phyloP scores from a whole-genome alignment of 257 asterid species.

The Solanum lycopersicoides region DNA sequence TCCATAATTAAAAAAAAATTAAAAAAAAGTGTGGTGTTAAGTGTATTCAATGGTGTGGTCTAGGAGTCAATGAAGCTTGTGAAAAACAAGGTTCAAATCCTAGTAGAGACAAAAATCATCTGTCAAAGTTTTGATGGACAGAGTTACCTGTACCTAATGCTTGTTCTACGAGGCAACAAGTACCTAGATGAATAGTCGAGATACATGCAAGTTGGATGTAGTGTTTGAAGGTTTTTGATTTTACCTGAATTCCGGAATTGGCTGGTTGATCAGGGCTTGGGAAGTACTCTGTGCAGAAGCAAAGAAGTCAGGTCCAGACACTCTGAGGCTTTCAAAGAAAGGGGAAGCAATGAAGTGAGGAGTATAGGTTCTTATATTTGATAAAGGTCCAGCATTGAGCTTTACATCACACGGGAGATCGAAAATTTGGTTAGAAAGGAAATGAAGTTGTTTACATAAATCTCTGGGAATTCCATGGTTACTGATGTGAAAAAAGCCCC shows the following conservation, averaged over 20 bases:
- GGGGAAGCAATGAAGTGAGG: conserved; percentile 76
- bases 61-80: background rate
- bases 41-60: background rate
- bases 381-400: conserved; percentile 46
- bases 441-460: conserved; percentile 28
- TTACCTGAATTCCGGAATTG: conserved; percentile 42
- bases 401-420: conserved; percentile 37
- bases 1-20: background rate
- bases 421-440: conserved; percentile 31
- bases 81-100: background rate
- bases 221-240: background rate
- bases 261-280: conserved; percentile 20
- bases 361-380: conserved; percentile 43
- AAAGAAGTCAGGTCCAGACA: conserved; percentile 49
- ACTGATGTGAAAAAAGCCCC: conserved; percentile 60
- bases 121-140: background rate
- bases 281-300: conserved; percentile 34
- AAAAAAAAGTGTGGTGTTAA: background rate
- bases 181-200: background rate
- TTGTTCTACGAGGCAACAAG: background rate
- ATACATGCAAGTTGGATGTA: background rate
- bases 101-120: background rate
- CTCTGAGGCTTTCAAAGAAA: conserved; percentile 57
- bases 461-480: conserved; percentile 66
- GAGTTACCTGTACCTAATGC: background rate